phyloP scores from a whole-genome alignment of 108 stramenopile genomes.

The Schizochytrium sp. region DNA sequence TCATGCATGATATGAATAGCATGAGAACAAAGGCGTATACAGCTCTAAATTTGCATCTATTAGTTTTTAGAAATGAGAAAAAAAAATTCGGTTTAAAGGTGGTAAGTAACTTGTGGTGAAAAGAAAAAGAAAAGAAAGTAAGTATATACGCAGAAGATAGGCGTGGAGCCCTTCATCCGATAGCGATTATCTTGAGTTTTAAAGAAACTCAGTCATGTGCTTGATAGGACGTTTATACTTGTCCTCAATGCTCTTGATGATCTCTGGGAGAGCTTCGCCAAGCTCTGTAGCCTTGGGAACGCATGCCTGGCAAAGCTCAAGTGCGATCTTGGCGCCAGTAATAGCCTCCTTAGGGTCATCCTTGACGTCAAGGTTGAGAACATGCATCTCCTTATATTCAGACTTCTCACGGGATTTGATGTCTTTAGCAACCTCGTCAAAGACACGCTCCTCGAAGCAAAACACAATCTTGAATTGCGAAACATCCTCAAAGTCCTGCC shows the following conservation, averaged over 20 bases:
- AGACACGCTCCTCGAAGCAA: slow-evolving; percentile 60
- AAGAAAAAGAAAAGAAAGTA: too few species aligned
- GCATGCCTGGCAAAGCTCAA: slow-evolving; percentile 49
- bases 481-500: slow-evolving; percentile 52
- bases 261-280: background rate
- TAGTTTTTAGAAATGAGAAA: too few species aligned
- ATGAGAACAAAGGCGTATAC: too few species aligned
- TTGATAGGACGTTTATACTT: slow-evolving; percentile 54
- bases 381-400: slow-evolving; percentile 29
- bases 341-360: slow-evolving; percentile 53
- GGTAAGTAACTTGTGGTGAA: too few species aligned
- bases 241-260: slow-evolving; percentile 23
- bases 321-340: slow-evolving; percentile 54
- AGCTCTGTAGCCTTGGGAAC: slow-evolving; percentile 22
- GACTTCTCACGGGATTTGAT: slow-evolving; percentile 27
- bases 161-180: too few species aligned
- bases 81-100: too few species aligned
- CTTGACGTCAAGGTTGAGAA: slow-evolving; percentile 44
- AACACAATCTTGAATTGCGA: slow-evolving; percentile 45
- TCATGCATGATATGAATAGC: too few species aligned
- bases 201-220: slow-evolving; percentile 36
- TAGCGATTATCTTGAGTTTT: background rate
- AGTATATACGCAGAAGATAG: too few species aligned
- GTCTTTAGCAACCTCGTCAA: slow-evolving; percentile 51
- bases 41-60: too few species aligned